Conservation (phyloP, 257 asterid species). For the Solanum appendiculatum region DNA sequence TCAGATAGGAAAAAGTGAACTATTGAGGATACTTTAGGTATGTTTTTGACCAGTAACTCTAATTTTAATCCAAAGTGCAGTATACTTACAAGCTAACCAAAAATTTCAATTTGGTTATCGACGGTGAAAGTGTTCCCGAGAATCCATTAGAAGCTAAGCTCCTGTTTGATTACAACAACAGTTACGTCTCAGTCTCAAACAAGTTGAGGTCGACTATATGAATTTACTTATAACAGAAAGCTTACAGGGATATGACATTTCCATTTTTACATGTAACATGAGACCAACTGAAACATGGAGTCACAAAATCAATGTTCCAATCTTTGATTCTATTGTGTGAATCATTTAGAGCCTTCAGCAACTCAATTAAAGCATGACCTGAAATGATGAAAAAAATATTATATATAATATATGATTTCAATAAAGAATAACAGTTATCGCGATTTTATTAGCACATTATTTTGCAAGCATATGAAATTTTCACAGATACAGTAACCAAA, state of each 20-base stretch:
- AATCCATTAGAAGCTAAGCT: constrained; percentile 66
- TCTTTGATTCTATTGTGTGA: constrained; percentile 36
- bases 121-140: constrained; percentile 69
- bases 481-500: not conserved
- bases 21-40: not conserved
- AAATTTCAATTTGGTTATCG: constrained; percentile 53
- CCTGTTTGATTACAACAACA: constrained; percentile 26
- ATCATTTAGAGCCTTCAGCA: constrained; percentile 51
- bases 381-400: not conserved
- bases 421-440: not conserved
- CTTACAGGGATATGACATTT: constrained; percentile 57
- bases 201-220: not conserved
- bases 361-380: constrained; percentile 67
- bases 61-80: not conserved
- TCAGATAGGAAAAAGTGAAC: not conserved
- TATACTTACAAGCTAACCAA: constrained; percentile 57
- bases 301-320: constrained; percentile 60
- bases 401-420: not conserved
- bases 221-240: not conserved
- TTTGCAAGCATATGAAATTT: not conserved
- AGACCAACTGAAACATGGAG: constrained; percentile 92
- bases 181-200: not conserved
- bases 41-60: not conserved
- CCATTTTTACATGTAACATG: constrained; percentile 67
- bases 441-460: not conserved